phyloP scores from a whole-genome alignment of 23 red algal genomes.

The Gracilaria vermiculophylla region DNA sequence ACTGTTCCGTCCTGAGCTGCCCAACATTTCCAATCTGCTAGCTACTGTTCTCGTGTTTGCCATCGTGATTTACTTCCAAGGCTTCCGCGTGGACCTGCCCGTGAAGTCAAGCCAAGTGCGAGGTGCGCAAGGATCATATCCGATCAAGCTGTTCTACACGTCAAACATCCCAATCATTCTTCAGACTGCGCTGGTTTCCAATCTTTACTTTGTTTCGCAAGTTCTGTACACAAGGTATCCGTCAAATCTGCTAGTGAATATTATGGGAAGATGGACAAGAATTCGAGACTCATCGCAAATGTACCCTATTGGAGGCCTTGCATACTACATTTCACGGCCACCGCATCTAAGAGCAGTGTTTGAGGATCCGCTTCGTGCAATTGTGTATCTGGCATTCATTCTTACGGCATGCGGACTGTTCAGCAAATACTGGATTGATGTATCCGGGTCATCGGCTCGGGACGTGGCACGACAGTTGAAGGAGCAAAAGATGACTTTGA shows the following conservation, averaged over 20 bases:
- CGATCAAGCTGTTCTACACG: slow-evolving; percentile 99
- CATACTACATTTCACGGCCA: slow-evolving; percentile 98
- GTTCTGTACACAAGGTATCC: slow-evolving; percentile 89
- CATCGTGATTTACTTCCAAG: slow-evolving; percentile 99
- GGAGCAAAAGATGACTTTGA: slow-evolving; percentile 95
- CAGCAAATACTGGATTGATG: slow-evolving; percentile 96
- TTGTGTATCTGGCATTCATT: slow-evolving; percentile 93
- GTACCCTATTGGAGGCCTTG: slow-evolving; percentile 89
- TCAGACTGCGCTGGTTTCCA: slow-evolving; percentile 97
- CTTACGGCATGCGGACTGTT: slow-evolving; percentile 90
- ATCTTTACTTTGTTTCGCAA: slow-evolving; percentile 98
- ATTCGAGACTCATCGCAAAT: slow-evolving; percentile 82
- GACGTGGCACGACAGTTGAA: slow-evolving; percentile 95
- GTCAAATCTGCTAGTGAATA: slow-evolving; percentile 80
- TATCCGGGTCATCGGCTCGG: slow-evolving; percentile 93
- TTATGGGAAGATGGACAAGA: slow-evolving; percentile 87
- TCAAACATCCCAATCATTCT: slow-evolving; percentile 99
- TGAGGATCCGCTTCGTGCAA: slow-evolving; percentile 82
- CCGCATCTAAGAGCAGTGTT: slow-evolving; percentile 63
- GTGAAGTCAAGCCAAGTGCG: slow-evolving; percentile 89
- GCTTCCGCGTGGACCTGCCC: slow-evolving; percentile 93
- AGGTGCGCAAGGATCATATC: slow-evolving; percentile 86
- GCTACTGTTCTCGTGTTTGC: slow-evolving; percentile 94
- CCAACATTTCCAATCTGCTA: slow-evolving; percentile 95
- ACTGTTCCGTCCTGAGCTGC: slow-evolving; percentile 94